Evolutionary conservation across 1,284 basidiomycete genomes (phyloP).

Genomic region (Tranzscheliella williamsii): DNA sequence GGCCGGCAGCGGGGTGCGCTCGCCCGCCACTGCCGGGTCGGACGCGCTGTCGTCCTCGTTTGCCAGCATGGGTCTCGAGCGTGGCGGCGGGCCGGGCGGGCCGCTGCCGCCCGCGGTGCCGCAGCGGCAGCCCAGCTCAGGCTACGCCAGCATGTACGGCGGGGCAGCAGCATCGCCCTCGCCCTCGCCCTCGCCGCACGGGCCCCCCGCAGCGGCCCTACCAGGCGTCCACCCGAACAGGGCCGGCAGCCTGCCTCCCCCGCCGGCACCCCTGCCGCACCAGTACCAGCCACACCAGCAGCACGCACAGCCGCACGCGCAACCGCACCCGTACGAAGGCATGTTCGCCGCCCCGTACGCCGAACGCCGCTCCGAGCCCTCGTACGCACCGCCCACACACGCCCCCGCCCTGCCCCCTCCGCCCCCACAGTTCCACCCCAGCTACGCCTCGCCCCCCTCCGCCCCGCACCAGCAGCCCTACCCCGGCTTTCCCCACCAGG

Average conservation of each 20-base stretch:
- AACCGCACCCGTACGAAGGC: slow-evolving; percentile 14
- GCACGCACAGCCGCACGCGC: slow-evolving; percentile 1
- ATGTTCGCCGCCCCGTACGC: slow-evolving; percentile 17
- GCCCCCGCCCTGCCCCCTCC: background rate
- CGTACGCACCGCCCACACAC: too few relatives aligned
- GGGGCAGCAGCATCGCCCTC: slow-evolving; percentile 1
- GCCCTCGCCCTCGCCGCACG: too few relatives aligned
- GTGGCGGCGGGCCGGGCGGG: slow-evolving; percentile 6
- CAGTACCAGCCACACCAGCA: too few relatives aligned
- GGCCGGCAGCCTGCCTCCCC: too few relatives aligned
- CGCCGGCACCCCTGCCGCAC: too few relatives aligned
- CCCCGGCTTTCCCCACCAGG: background rate
- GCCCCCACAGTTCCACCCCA: slow-evolving; percentile 1
- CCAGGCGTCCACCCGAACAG: too few relatives aligned
- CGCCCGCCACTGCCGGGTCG: background rate
- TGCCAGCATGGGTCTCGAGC: slow-evolving; percentile 14
- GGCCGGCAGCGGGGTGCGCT: background rate
- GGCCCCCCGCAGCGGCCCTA: too few relatives aligned
- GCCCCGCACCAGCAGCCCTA: background rate
- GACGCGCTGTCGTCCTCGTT: slow-evolving; percentile 8
- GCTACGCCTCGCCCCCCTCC: background rate
- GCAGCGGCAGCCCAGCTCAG: slow-evolving; percentile 28
- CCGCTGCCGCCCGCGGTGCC: slow-evolving; percentile 8
- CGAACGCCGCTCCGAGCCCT: too few relatives aligned
- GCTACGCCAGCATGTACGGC: slow-evolving; percentile 15